phyloP scores from a whole-genome alignment of 192 early-diverging fungal species.

The Blastocladiella britannica region DNA sequence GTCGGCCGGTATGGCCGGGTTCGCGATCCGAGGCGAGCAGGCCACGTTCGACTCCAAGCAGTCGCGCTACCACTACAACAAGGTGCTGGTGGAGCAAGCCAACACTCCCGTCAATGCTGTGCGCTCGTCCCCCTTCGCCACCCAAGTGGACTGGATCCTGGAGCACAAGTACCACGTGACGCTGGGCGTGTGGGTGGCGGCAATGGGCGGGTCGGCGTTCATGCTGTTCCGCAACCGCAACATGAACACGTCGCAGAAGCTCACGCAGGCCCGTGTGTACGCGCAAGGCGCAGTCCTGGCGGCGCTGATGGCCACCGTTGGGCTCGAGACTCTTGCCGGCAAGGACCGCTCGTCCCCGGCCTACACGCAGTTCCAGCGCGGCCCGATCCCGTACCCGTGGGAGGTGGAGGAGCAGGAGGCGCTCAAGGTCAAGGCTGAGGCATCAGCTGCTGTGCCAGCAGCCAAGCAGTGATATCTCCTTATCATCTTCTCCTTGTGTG shows the following conservation, averaged over 20 bases:
- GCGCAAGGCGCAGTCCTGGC: slow-evolving; percentile 41
- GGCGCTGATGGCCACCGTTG: slow-evolving; percentile 36
- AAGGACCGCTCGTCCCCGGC: background rate
- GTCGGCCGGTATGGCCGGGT: background rate
- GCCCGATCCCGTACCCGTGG: too few species aligned
- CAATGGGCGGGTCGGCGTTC: background rate
- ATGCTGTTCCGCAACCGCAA: slow-evolving; percentile 3
- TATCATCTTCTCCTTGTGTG: too few species aligned
- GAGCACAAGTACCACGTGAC: background rate
- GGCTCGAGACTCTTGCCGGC: slow-evolving; percentile 7
- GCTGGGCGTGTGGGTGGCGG: background rate
- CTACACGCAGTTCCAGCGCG: too few species aligned
- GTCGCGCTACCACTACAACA: background rate
- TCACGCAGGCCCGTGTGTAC: slow-evolving; percentile 52
- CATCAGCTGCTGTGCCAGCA: too few species aligned
- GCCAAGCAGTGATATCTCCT: too few species aligned
- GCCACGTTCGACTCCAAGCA: background rate
- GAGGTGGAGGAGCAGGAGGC: background rate
- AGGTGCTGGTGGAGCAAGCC: background rate
- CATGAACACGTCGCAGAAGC: slow-evolving; percentile 34
- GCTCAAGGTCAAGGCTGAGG: background rate
- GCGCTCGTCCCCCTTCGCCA: background rate
- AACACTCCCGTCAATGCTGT: background rate
- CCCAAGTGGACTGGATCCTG: background rate
- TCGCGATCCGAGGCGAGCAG: background rate